A percentile compares a stretch with the other conserved stretches of the same genome.
Evolutionary conservation across 169 alveolate genomes (phyloP).

Genomic region (Plasmodium malariae): DNA sequence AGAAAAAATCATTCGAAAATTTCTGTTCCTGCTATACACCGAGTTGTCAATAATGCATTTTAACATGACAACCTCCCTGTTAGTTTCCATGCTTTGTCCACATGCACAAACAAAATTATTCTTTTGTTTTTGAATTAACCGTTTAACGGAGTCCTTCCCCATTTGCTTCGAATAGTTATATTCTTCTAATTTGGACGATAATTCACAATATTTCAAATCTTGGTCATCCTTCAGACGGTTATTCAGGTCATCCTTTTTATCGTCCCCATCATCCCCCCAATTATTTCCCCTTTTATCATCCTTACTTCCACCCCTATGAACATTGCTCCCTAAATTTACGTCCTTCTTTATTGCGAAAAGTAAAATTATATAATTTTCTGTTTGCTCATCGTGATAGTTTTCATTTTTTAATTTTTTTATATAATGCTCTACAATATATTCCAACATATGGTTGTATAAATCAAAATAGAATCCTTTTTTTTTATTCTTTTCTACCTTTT

Average conservation of each 20-base stretch:
- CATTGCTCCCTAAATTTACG: not conserved
- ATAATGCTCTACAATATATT: slow-evolving; percentile 39
- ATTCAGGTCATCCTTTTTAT: not conserved
- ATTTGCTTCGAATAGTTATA: no score
- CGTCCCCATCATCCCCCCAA: not conserved
- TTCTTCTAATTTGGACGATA: no score
- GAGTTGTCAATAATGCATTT: slow-evolving; percentile 71
- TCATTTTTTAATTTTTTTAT: slow-evolving; percentile 21
- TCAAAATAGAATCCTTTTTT: slow-evolving; percentile 15
- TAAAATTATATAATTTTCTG: slow-evolving; percentile 47
- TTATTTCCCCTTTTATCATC: not conserved
- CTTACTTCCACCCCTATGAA: not conserved
- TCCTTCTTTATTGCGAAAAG: slow-evolving; percentile 41
- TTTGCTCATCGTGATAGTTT: not conserved
- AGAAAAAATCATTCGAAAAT: slow-evolving; percentile 75
- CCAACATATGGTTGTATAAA: slow-evolving; percentile 10
- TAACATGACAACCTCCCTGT: slow-evolving; percentile 8
- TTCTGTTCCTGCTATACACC: slow-evolving; percentile 72
- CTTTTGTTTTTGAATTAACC: no score
- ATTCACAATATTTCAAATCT: no score
- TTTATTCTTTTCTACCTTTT: not conserved
- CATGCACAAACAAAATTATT: no score
- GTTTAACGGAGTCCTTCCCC: no score
- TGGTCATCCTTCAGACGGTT: not conserved
- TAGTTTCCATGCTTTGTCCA: not conserved